Conservation (phyloP, 805 yeast genomes). For the Barnettozyma botsteinii region DNA sequence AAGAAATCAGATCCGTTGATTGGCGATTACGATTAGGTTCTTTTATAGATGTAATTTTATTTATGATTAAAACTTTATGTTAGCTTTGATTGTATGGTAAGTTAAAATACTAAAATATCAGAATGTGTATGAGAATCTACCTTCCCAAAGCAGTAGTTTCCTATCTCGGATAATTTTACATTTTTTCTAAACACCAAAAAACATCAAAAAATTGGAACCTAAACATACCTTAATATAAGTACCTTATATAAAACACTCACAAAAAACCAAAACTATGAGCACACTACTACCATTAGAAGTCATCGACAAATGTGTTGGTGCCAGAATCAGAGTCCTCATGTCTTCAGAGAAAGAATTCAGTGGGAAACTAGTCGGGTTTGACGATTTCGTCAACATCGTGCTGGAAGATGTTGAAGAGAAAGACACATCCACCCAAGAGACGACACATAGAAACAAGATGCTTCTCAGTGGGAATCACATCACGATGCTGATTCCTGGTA, state of each 20-base stretch:
- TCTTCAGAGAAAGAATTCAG: conserved; percentile 64
- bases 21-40: neutral
- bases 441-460: conserved; percentile 50
- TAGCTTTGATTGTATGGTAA: too few species aligned
- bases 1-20: neutral
- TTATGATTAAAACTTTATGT: too few species aligned
- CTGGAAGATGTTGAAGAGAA: conserved; percentile 74
- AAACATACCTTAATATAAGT: neutral
- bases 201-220: neutral
- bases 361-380: conserved; percentile 90
- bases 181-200: too few species aligned
- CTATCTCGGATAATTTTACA: too few species aligned
- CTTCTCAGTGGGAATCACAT: conserved; percentile 67
- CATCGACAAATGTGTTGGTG: conserved; percentile 82
- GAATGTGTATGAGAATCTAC: too few species aligned
- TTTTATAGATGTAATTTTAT: too few species aligned
- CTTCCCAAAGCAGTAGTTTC: too few species aligned
- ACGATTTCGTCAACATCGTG: conserved; percentile 90
- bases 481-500: conserved; percentile 63
- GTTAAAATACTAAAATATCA: too few species aligned
- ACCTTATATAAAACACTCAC: neutral
- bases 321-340: conserved; percentile 66
- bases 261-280: conserved; percentile 1
- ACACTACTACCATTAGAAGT: conserved; percentile 64
- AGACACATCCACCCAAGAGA: conserved; percentile 37